These are phyloP conservation scores for Peronospora farinosa DNA, from an alignment of 352 stramenopile genomes.

Conservation along the genomic window DNA sequence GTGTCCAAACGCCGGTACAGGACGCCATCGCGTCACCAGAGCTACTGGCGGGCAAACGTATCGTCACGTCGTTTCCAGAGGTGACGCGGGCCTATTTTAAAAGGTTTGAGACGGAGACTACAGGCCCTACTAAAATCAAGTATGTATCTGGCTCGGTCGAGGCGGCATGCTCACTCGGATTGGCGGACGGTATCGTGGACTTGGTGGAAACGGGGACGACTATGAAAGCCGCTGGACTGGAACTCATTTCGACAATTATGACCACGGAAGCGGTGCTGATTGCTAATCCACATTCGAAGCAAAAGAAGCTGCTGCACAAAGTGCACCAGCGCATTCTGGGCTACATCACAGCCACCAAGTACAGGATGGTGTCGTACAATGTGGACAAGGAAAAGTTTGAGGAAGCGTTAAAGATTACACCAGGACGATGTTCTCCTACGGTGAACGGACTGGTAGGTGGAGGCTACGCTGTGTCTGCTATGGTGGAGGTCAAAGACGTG, in stretches of 20 bases:
- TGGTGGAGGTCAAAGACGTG: constrained; percentile 89
- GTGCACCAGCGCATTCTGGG: constrained; percentile 93
- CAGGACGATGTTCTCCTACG: constrained; percentile 90
- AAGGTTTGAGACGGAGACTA: constrained; percentile 70
- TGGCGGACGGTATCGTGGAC: constrained; percentile 98
- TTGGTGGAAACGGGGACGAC: constrained; percentile 98
- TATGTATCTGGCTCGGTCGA: constrained; percentile 98
- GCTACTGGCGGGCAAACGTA: constrained; percentile 91
- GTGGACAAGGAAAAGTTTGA: constrained; percentile 87
- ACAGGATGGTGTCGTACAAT: constrained; percentile 98
- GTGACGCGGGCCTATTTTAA: constrained; percentile 94
- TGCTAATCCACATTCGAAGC: constrained; percentile 70
- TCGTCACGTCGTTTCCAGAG: constrained; percentile 95
- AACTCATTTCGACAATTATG: constrained; percentile 93
- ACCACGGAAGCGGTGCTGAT: constrained; percentile 90
- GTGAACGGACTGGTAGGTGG: constrained; percentile 88
- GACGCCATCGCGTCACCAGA: constrained; percentile 77
- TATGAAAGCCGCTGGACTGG: constrained; percentile 94
- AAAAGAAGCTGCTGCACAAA: constrained; percentile 69
- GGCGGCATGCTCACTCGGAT: constrained; percentile 92
- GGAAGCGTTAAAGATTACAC: constrained; percentile 86
- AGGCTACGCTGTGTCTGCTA: constrained; percentile 86
- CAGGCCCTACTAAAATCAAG: constrained; percentile 83
- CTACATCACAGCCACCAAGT: constrained; percentile 95
- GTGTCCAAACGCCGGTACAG: constrained; percentile 91